Conservation (phyloP, 768 basidiomycete species). For the Trametes villosa region DNA sequence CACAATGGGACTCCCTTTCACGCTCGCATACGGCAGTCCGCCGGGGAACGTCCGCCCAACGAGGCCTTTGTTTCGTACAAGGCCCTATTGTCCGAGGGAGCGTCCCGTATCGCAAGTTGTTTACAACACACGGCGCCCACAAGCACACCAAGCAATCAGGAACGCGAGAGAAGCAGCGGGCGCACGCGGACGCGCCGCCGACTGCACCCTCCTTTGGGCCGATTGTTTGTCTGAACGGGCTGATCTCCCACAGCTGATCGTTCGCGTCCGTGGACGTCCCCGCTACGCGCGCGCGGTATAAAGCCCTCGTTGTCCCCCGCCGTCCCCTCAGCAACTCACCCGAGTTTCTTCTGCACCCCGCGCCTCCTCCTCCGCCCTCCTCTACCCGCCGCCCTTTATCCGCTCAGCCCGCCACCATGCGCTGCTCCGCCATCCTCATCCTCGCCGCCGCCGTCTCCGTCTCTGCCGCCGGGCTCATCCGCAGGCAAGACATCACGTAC, state of each 20-base stretch:
- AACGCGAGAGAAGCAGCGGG: conserved; percentile 12
- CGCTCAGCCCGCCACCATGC: conserved; percentile 48
- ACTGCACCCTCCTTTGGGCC: conserved; percentile 12
- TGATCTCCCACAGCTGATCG: conserved; percentile 15
- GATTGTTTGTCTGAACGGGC: conserved; percentile 28
- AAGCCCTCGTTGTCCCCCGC: conserved; percentile 12
- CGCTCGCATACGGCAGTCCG: conserved; percentile 1
- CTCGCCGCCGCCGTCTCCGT: conserved; percentile 42
- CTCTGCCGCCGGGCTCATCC: conserved; percentile 23
- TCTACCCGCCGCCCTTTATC: conserved; percentile 12
- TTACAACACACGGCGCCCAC: conserved; percentile 1
- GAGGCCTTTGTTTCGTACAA: conserved; percentile 16
- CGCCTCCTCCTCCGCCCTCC: conserved; percentile 18
- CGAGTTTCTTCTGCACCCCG: conserved; percentile 17
- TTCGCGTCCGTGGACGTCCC: background rate
- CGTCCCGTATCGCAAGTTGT: background rate
- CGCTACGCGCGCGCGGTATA: conserved; percentile 14
- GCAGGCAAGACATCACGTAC: conserved; percentile 12
- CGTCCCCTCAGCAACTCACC: conserved; percentile 24
- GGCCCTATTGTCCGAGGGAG: conserved; percentile 18
- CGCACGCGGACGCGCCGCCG: conserved; percentile 4
- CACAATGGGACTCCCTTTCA: conserved; percentile 35
- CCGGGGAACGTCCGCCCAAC: background rate
- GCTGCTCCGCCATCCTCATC: conserved; percentile 47
- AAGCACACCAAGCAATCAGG: conserved; percentile 12